Percentiles rank a stretch among this genome's conserved stretches.
These are phyloP conservation scores for Byssoonygena ceratinophila DNA, from an alignment of 2,329 filamentous ascomycete genomes.

Conservation along the genomic window DNA sequence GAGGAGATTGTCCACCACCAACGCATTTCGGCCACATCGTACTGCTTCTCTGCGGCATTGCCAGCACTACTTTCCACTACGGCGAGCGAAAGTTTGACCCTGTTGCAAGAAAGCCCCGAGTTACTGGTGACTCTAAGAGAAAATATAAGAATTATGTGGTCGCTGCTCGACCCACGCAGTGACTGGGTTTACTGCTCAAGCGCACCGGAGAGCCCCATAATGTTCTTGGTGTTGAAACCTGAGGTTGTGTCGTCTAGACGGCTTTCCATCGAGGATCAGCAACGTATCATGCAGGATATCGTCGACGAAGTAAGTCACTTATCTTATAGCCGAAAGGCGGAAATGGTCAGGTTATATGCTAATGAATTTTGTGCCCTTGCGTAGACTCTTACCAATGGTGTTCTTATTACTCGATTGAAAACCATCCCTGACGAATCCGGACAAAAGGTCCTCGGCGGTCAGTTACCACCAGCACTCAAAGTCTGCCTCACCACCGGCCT, in stretches of 20 bases:
- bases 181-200: conserved; percentile 86
- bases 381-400: conserved; percentile 72
- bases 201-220: conserved; percentile 70
- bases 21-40: conserved; percentile 80
- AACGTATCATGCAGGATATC: conserved; percentile 73
- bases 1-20: conserved; percentile 93
- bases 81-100: conserved; percentile 75
- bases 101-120: conserved; percentile 80
- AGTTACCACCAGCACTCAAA: conserved; percentile 72
- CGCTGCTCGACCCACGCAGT: conserved; percentile 80
- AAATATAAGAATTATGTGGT: conserved; percentile 73
- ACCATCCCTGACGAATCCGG: conserved; percentile 57
- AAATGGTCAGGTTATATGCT: not conserved
- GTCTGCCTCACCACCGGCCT: conserved; percentile 80
- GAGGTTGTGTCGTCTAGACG: conserved; percentile 65
- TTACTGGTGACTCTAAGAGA: conserved; percentile 69
- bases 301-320: conserved; percentile 70
- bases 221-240: conserved; percentile 72
- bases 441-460: conserved; percentile 58
- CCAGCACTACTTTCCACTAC: conserved; percentile 93
- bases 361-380: not conserved
- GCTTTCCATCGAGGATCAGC: conserved; percentile 64
- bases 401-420: conserved; percentile 81
- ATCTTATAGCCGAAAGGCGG: not conserved
- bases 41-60: conserved; percentile 90